These are phyloP conservation scores for Carpinus viminea DNA, from an alignment of 306 rosid species.

Conservation along the genomic window DNA sequence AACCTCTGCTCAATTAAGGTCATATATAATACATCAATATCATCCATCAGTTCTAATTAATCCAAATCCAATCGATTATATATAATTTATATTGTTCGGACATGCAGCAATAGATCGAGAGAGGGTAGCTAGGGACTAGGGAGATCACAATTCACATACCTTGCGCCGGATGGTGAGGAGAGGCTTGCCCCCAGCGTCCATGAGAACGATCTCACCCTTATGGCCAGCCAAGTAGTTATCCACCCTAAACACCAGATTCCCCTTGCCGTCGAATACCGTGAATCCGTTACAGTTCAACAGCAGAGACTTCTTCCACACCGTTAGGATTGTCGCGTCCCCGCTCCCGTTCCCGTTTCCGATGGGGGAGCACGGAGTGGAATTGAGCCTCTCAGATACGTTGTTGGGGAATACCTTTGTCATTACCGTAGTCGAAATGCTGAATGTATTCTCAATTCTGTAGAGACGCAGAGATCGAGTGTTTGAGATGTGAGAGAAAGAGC, in stretches of 20 bases:
- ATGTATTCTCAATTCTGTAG: not conserved
- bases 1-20: constrained; percentile 37
- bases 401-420: constrained; percentile 79
- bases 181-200: constrained; percentile 73
- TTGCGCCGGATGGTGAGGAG: constrained; percentile 80
- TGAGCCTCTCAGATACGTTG: constrained; percentile 9
- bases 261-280: constrained; percentile 60
- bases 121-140: too few species aligned
- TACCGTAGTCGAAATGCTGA: not conserved
- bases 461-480: not conserved
- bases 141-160: constrained; percentile 15
- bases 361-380: constrained; percentile 5
- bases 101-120: not conserved
- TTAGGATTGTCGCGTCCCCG: constrained; percentile 31
- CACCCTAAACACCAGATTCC: constrained; percentile 63
- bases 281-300: constrained; percentile 70
- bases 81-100: not conserved
- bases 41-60: not conserved
- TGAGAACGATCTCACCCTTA: constrained; percentile 63
- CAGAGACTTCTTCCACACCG: constrained; percentile 85
- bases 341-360: not conserved
- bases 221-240: constrained; percentile 58
- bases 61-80: not conserved
- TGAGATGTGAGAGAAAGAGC: not conserved
- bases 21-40: not conserved